Base-by-base conservation (phyloP, 345 rosid genomes). In the Lepidium africanum region DNA sequence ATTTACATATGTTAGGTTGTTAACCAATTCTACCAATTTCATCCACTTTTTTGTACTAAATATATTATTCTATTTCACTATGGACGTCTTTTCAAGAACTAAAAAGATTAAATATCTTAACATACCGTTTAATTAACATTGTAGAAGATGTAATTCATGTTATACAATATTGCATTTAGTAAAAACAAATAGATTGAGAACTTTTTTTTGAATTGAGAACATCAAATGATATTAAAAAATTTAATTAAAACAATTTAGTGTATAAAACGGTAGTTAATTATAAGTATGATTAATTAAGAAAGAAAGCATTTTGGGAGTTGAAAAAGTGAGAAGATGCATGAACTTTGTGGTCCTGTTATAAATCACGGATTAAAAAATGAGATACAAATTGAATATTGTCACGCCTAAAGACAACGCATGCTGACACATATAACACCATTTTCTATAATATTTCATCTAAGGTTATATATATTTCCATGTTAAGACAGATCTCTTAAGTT, bases 401-500 rank as follows among this genome's bases (percentile, higher is more conserved):
- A 74, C 77, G 77, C 73, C 68, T 74, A 67, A 59, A 67, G 72
- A 67, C 77, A 74, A 74, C 77, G 77, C 77, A 74, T 73, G 77
- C 77, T 67, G 77, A 67, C 63, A 74, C 68, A 51, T 59, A 35
- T 8, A 74, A 42, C 72, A 73, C 55, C 72, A 51, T 66, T 60
- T 9, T 33, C 25, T 40, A 16, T 25, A 39, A 63, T 40, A 32
- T 42, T 10, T 10, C 36, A 70, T 39, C 41, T 10, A n/a, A 45
- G 32, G 39, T 50, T 12, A 59, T 35, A 59, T 10, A 48, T 10
- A 5, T 17, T 35, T 50, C 43, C 36, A 30, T 58, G 27, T 14
- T n/a, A 14, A 21, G 10, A 51, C n/a, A 16, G 35, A 30, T 30
- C 11, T 40, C 10, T 61, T 7, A 70, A 42, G 43, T 52, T 41